Evolutionary conservation across 139 green algal species (phyloP), one percentile per base, ranked within the genome.

Genomic region (Tetradesmus obliquus): DNA sequence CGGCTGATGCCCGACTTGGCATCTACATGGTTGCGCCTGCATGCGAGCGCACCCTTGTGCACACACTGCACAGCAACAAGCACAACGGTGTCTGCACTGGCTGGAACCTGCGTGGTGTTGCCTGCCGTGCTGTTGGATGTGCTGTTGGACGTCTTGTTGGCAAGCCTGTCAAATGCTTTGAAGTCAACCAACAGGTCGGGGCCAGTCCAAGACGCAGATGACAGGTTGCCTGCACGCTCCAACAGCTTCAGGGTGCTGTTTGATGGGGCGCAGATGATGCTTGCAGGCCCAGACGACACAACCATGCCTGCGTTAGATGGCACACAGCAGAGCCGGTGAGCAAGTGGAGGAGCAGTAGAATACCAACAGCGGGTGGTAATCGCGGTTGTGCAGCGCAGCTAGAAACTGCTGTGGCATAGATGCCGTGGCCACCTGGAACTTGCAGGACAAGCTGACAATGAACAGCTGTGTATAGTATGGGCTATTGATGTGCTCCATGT

Each of bases 21-120:
- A 88, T 76, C 84, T 0, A 60, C 84, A 13, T 17, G 60, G 55
- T 88, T 88, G 84, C 84, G 84, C 58, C 84, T 79, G 58, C 85
- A 90, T 6, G 85, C 85, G 3, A 90, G 51, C 3, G 85, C 85
- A 10, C 69, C 86, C 55, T 90, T 90, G 86, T 90, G 86, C 51
- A 90, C 86, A 54, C 86, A 90, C 86, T 90, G 86, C 0, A 84
- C 86, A 82, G 51, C 51, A 19, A 89, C 66, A 15, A 89, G 66
- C 15, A 89, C 19, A 15, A 57, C 24, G 3, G 5, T 82, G n/a
- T 53, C 66, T n/a, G 66, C 17, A 13, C 66, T 19, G n/a, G 15
- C 9, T 20, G 60, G 10, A 76, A 12, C 17, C 66, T 76, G 3
- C 60, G 15, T 3, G 17, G 15, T 76, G 17, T 24, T 24, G 66